These are phyloP conservation scores for Lenwebbia sp. DNA, from an alignment of 345 rosid species.

Conservation along the genomic window DNA sequence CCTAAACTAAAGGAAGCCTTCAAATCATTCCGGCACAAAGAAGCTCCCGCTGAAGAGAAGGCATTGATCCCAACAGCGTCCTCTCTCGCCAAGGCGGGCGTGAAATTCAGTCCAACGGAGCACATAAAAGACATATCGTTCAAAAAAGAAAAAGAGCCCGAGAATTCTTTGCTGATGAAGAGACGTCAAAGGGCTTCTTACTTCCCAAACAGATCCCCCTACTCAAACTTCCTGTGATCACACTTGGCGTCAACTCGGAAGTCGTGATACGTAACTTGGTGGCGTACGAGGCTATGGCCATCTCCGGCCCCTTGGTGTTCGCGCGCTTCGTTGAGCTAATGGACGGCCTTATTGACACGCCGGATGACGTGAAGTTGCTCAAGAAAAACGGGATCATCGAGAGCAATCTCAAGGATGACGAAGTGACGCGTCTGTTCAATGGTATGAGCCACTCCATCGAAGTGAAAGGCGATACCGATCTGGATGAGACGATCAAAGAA, in stretches of 20 bases:
- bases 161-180: too few species aligned
- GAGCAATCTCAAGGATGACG: background rate
- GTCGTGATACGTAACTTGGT: background rate
- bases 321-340: background rate
- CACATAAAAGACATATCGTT: too few species aligned
- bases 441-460: background rate
- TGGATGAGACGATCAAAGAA: background rate
- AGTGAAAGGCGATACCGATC: background rate
- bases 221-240: background rate
- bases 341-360: background rate
- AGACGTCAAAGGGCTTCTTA: too few species aligned
- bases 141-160: background rate
- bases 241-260: background rate
- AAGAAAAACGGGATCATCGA: background rate
- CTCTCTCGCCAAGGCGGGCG: background rate
- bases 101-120: background rate
- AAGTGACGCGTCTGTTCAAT: background rate
- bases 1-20: background rate
- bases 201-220: too few species aligned
- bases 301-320: background rate
- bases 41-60: background rate
- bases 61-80: background rate
- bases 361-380: background rate
- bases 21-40: background rate
- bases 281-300: background rate